Conservation (phyloP, 2,329 filamentous ascomycete genomes). For the Neonectria punicea region DNA sequence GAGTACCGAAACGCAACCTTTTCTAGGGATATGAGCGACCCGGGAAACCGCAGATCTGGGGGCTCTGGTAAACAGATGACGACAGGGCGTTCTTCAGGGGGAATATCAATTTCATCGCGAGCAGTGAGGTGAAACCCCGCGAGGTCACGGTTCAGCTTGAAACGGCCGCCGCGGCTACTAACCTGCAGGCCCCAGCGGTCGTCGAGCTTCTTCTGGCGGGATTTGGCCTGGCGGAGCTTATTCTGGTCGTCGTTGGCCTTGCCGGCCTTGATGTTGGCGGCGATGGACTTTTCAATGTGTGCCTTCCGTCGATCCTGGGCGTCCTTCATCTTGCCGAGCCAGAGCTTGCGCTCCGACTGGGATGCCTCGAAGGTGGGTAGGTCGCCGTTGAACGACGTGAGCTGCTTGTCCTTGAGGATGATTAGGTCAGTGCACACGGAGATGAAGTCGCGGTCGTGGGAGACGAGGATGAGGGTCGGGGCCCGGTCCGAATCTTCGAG, state of each 20-base stretch:
- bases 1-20: slow-evolving; percentile 74
- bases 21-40: slow-evolving; percentile 78
- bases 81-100: slow-evolving; percentile 68
- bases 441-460: slow-evolving; percentile 85
- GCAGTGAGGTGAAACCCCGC: slow-evolving; percentile 67
- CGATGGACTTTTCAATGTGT: slow-evolving; percentile 83
- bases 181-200: slow-evolving; percentile 83
- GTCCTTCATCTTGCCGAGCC: slow-evolving; percentile 80
- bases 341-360: slow-evolving; percentile 72
- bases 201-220: slow-evolving; percentile 85
- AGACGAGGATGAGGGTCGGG: slow-evolving; percentile 80
- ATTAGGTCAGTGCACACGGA: slow-evolving; percentile 82
- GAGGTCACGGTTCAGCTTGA: slow-evolving; percentile 83
- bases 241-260: slow-evolving; percentile 85
- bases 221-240: slow-evolving; percentile 86
- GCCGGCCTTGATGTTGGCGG: slow-evolving; percentile 78
- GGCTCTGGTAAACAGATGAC: slow-evolving; percentile 70
- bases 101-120: slow-evolving; percentile 77
- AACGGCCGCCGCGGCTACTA: slow-evolving; percentile 75
- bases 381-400: slow-evolving; percentile 81
- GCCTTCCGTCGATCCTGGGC: slow-evolving; percentile 83
- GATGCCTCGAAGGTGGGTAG: slow-evolving; percentile 77
- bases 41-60: slow-evolving; percentile 78
- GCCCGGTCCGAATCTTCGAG: slow-evolving; percentile 63
- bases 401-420: slow-evolving; percentile 75